phyloP scores from a whole-genome alignment of 2,329 filamentous ascomycete genomes.

The Colletotrichum kahawae region DNA sequence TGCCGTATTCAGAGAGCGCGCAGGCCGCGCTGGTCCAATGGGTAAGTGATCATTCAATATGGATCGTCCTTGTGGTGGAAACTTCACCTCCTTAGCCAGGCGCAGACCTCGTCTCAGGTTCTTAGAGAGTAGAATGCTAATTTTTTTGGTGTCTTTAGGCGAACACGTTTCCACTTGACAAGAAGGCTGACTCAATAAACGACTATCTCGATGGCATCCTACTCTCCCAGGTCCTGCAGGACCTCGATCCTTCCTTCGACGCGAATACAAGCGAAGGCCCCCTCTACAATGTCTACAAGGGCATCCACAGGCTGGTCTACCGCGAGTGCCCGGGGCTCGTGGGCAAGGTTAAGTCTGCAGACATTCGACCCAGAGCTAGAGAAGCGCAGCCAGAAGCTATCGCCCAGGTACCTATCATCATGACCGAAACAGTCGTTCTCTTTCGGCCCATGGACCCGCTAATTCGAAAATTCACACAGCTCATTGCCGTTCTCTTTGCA shows the following conservation, averaged over 20 bases:
- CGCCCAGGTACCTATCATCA: constrained; percentile 47
- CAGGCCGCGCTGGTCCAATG: constrained; percentile 63
- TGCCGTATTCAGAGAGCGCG: constrained; percentile 48
- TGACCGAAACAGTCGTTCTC: not conserved
- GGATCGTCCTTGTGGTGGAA: not conserved
- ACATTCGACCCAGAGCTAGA: constrained; percentile 64
- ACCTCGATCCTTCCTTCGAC: constrained; percentile 63
- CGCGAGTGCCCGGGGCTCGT: constrained; percentile 56
- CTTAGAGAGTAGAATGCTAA: constrained; percentile 15
- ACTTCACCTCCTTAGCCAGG: not conserved
- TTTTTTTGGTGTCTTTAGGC: not conserved
- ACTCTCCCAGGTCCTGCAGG: constrained; percentile 61
- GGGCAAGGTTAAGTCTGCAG: constrained; percentile 55
- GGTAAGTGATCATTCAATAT: constrained; percentile 39
- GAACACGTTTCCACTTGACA: constrained; percentile 50
- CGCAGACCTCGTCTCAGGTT: constrained; percentile 15
- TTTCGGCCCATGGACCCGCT: constrained; percentile 13
- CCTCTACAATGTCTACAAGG: constrained; percentile 59
- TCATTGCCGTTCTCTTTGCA: constrained; percentile 66
- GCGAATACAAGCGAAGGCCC: constrained; percentile 4
- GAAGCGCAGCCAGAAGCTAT: constrained; percentile 60
- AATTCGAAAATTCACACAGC: constrained; percentile 45
- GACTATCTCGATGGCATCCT: constrained; percentile 59
- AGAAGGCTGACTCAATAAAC: constrained; percentile 53
- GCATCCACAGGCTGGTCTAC: constrained; percentile 60